A percentile compares a stretch with the other conserved stretches of the same genome.
These are phyloP conservation scores for Pulveroboletus sp. DNA, from an alignment of 768 basidiomycete genomes.

Conservation along the genomic window DNA sequence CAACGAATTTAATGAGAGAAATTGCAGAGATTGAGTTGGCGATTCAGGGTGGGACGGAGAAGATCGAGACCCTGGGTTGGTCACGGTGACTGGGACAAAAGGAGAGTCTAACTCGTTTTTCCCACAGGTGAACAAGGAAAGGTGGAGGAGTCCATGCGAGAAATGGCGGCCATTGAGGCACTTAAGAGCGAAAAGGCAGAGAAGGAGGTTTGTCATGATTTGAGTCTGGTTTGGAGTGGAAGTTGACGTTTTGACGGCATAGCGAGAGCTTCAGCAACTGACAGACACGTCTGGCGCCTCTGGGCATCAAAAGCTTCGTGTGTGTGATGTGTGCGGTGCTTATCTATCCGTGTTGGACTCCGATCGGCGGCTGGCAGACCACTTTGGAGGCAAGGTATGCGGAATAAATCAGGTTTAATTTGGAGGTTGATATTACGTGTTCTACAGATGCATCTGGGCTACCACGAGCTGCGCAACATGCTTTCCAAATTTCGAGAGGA, in stretches of 20 bases:
- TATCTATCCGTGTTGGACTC: constrained; percentile 97
- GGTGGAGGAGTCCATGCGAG: constrained; percentile 97
- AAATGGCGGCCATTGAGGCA: constrained; percentile 96
- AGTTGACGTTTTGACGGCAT: constrained; percentile 12
- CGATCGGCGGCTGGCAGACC: constrained; percentile 96
- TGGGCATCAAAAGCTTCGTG: constrained; percentile 98
- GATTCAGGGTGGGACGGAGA: constrained; percentile 97
- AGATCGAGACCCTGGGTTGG: constrained; percentile 89
- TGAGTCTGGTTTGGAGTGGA: background rate
- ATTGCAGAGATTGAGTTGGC: constrained; percentile 99
- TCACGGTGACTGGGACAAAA: constrained; percentile 12
- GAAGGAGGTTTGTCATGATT: constrained; percentile 65
- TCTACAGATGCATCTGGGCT: constrained; percentile 94
- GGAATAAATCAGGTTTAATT: constrained; percentile 13
- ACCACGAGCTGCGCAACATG: constrained; percentile 96
- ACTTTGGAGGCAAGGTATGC: constrained; percentile 97
- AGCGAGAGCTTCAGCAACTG: constrained; percentile 92
- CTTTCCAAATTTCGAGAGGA: constrained; percentile 87
- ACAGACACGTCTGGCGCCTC: constrained; percentile 98
- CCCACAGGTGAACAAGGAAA: constrained; percentile 90
- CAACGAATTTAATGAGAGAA: constrained; percentile 98
- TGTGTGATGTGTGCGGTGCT: constrained; percentile 99
- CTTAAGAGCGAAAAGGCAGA: constrained; percentile 93
- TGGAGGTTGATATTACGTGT: constrained; percentile 28
- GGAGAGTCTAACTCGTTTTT: constrained; percentile 1